Evolutionary conservation across 371 early-diverging fungal genomes (phyloP).

Genomic region (Rhizomucor miehei): DNA sequence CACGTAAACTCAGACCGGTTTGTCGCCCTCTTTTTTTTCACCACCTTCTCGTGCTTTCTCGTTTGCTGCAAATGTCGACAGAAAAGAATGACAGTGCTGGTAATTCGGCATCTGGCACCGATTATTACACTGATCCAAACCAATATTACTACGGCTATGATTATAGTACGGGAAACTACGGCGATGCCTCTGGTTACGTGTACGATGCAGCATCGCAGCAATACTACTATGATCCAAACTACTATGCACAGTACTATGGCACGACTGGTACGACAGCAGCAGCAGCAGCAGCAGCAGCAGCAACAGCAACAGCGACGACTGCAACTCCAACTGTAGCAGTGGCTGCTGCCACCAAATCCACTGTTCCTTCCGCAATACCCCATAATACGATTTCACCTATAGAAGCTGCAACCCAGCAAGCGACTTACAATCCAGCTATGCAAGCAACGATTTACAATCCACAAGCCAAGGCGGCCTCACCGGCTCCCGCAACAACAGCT

Average conservation of each 20-base stretch:
- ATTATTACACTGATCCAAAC: constrained; percentile 17
- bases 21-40: too few species aligned
- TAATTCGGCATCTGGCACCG: constrained; percentile 5
- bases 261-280: constrained; percentile 6
- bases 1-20: too few species aligned
- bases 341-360: background rate
- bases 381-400: background rate
- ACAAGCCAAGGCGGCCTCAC: background rate
- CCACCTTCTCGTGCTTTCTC: too few species aligned
- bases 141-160: constrained; percentile 30
- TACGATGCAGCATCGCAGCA: constrained; percentile 15
- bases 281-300: background rate
- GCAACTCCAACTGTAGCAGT: background rate
- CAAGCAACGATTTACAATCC: too few species aligned
- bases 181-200: constrained; percentile 14
- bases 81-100: too few species aligned
- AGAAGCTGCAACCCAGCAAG: background rate
- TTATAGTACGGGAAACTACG: constrained; percentile 19
- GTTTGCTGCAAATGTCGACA: too few species aligned
- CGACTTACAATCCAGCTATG: constrained; percentile 3
- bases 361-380: background rate
- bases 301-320: background rate
- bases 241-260: constrained; percentile 32
- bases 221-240: constrained; percentile 31
- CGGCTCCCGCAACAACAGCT: constrained; percentile 1